Evolutionary conservation across 352 stramenopile genomes (phyloP).

Genomic region (Paralagenidium karlingii): DNA sequence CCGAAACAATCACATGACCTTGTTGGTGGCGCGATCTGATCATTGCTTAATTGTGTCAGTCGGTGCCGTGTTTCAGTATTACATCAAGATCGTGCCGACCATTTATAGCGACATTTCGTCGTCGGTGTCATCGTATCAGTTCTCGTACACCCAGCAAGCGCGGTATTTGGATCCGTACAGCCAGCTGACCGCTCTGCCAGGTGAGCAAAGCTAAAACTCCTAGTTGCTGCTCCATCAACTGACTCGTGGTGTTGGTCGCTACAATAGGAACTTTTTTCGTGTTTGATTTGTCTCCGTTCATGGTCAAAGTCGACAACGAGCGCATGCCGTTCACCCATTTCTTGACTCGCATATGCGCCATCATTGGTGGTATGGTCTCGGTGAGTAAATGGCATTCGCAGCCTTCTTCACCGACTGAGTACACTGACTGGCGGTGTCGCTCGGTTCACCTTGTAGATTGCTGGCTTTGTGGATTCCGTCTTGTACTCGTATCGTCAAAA

Average conservation of each 20-base stretch:
- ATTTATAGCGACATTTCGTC: slow-evolving; percentile 72
- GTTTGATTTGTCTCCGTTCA: slow-evolving; percentile 76
- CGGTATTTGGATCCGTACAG: slow-evolving; percentile 56
- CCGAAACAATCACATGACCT: not conserved
- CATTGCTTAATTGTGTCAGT: slow-evolving; percentile 11
- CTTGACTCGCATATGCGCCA: slow-evolving; percentile 74
- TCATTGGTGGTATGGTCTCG: slow-evolving; percentile 71
- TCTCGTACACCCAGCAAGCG: slow-evolving; percentile 69
- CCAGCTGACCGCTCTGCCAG: slow-evolving; percentile 56
- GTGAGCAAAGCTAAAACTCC: slow-evolving; percentile 5
- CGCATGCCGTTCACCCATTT: slow-evolving; percentile 73
- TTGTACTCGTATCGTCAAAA: slow-evolving; percentile 58
- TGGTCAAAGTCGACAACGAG: slow-evolving; percentile 79
- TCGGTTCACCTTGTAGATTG: slow-evolving; percentile 28
- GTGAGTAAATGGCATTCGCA: slow-evolving; percentile 9
- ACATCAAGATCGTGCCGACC: slow-evolving; percentile 80
- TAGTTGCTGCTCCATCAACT: not conserved
- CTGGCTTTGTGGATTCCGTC: slow-evolving; percentile 79
- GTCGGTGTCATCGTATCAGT: slow-evolving; percentile 57
- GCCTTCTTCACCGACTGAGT: not conserved
- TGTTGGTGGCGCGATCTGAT: not conserved
- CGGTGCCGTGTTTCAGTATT: slow-evolving; percentile 78
- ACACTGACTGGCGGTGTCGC: not conserved
- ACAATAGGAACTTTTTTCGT: slow-evolving; percentile 63
- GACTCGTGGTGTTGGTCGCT: not conserved